Evolutionary conservation across 306 rosid species (phyloP).

Genomic region (Lablab purpureus): DNA sequence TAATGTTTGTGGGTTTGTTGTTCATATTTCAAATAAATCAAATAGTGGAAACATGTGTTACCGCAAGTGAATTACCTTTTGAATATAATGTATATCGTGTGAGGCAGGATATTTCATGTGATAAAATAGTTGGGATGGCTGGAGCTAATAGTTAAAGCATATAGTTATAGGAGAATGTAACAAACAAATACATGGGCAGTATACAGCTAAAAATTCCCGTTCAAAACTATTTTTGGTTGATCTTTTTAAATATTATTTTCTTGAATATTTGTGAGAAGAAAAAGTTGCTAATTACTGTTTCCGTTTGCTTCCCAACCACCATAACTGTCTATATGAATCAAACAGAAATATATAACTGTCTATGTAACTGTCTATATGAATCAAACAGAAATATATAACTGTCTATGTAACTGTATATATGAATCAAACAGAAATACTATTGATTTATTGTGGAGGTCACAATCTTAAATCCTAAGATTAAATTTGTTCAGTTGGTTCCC

Average conservation of each 20-base stretch:
- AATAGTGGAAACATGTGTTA: not conserved
- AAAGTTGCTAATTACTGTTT: not conserved
- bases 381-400: too few species aligned
- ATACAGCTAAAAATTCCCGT: not conserved
- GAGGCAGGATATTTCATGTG: not conserved
- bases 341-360: too few species aligned
- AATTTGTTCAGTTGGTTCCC: not conserved
- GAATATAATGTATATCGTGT: not conserved
- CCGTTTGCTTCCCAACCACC: not conserved
- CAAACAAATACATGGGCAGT: not conserved
- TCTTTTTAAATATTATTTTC: not conserved
- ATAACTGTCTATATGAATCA: not conserved
- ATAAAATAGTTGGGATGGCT: not conserved
- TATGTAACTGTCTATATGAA: not conserved
- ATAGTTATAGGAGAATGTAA: conserved; percentile 1
- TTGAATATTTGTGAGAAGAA: not conserved
- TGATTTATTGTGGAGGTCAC: not conserved
- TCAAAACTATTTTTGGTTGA: not conserved
- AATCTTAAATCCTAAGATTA: conserved; percentile 8
- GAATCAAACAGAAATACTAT: conserved; percentile 19
- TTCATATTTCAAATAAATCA: not conserved
- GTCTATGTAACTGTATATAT: not conserved
- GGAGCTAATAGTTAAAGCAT: conserved; percentile 21
- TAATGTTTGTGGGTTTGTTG: not conserved
- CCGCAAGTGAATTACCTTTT: not conserved